These are phyloP conservation scores for Elsinoe australis DNA, from an alignment of 2,329 filamentous ascomycete species.

Conservation along the genomic window DNA sequence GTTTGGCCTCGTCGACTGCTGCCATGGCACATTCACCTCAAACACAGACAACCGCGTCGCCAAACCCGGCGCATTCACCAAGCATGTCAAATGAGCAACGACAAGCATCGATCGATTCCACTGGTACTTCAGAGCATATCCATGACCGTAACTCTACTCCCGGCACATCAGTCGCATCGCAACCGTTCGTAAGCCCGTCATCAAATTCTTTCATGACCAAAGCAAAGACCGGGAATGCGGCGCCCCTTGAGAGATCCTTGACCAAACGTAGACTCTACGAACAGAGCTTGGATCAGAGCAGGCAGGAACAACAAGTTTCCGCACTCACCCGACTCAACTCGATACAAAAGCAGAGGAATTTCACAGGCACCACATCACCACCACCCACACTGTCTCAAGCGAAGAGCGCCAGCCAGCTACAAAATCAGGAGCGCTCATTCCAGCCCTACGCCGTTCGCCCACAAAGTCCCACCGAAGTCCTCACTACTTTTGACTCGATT, in stretches of 20 bases:
- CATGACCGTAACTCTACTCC: constrained; percentile 72
- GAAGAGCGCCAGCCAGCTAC: constrained; percentile 61
- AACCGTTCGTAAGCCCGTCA: constrained; percentile 38
- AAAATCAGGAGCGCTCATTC: constrained; percentile 32
- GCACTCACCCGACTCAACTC: constrained; percentile 74
- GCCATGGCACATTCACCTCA: background rate
- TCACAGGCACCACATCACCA: constrained; percentile 44
- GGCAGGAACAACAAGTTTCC: constrained; percentile 71
- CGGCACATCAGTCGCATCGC: constrained; percentile 80
- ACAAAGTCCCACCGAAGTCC: constrained; percentile 39
- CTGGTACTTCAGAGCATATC: constrained; percentile 66
- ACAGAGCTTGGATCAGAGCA: constrained; percentile 68
- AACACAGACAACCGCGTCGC: constrained; percentile 7
- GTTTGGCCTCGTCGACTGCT: constrained; percentile 18
- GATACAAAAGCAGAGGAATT: constrained; percentile 56
- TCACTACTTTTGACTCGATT: constrained; percentile 31
- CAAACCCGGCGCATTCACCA: constrained; percentile 46
- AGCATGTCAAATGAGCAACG: constrained; percentile 65
- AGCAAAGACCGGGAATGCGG: constrained; percentile 26
- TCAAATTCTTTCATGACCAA: constrained; percentile 5
- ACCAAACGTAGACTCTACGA: constrained; percentile 77
- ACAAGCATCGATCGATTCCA: constrained; percentile 62
- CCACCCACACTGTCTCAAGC: constrained; percentile 27
- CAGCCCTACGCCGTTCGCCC: constrained; percentile 27
- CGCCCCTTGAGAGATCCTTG: constrained; percentile 52